These are phyloP conservation scores for Pseudoscleropodium purum DNA, from an alignment of 225 moss, liverwort and hornwort genomes.

Conservation along the genomic window DNA sequence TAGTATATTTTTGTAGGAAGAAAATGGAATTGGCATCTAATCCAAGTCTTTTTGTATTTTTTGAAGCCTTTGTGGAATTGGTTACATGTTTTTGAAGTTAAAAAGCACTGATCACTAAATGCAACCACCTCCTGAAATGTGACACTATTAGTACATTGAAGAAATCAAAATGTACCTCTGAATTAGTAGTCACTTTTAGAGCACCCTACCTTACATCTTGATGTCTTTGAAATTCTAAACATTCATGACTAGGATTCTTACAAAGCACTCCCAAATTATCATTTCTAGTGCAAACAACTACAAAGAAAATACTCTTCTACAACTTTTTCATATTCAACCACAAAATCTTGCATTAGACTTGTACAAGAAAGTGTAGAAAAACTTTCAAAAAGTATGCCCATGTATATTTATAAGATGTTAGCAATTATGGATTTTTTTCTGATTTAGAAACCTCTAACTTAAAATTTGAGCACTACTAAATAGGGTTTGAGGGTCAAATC, in stretches of 20 bases:
- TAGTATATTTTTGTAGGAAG: no score
- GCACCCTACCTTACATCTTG: neutral
- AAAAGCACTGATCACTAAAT: no score
- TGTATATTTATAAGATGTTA: neutral
- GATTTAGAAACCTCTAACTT: neutral
- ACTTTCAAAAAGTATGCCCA: fast-evolving
- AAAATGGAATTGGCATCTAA: no score
- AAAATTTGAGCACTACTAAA: no score
- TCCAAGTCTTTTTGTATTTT: no score
- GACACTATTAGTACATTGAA: no score
- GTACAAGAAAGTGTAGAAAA: neutral
- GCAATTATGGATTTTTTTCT: fast-evolving
- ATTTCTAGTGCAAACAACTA: neutral
- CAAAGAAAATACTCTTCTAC: neutral
- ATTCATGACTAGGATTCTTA: neutral
- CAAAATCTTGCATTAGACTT: neutral
- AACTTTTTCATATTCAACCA: neutral
- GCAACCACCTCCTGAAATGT: no score
- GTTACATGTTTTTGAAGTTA: no score
- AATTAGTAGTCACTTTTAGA: no score
- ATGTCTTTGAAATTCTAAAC: neutral
- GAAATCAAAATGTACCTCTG: no score
- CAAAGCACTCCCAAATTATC: neutral
- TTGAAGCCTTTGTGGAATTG: no score
- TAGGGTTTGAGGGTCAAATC: neutral